Percentiles rank a stretch among this genome's conserved stretches.
Conservation (phyloP, 2,329 filamentous ascomycete genomes). For the Aspergillus novoparasiticus region DNA sequence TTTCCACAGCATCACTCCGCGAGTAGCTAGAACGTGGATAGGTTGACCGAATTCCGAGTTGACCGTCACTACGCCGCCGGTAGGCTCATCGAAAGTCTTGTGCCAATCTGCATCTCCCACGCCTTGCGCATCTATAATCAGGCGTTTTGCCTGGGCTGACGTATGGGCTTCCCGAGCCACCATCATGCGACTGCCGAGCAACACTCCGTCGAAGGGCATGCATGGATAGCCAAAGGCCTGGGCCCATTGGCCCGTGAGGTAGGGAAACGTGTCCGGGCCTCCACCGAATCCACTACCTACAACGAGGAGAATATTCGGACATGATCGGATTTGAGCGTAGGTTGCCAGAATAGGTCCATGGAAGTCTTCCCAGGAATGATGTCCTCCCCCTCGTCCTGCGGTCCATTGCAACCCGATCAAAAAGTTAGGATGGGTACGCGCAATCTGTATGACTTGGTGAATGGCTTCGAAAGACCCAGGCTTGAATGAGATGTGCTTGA, state of each 20-base stretch:
- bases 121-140: conserved; percentile 82
- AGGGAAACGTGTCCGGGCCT: conserved; percentile 85
- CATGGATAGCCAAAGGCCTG: conserved; percentile 81
- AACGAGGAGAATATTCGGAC: conserved; percentile 81
- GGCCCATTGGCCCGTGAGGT: conserved; percentile 87
- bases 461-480: conserved; percentile 86
- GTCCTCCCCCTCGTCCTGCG: conserved; percentile 85
- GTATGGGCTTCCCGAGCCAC: conserved; percentile 89
- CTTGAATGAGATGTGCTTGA: conserved; percentile 94
- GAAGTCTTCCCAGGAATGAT: conserved; percentile 94
- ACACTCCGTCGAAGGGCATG: conserved; percentile 89
- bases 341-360: conserved; percentile 90
- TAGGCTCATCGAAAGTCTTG: conserved; percentile 85
- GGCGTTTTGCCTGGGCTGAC: conserved; percentile 82
- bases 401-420: conserved; percentile 92
- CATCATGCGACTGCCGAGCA: conserved; percentile 94
- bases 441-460: conserved; percentile 86
- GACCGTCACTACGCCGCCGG: conserved; percentile 93
- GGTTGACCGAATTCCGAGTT: conserved; percentile 99
- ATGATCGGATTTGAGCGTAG: conserved; percentile 84
- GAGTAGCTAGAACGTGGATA: conserved; percentile 98
- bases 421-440: conserved; percentile 85
- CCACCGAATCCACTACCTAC: conserved; percentile 84
- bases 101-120: conserved; percentile 85
- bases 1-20: conserved; percentile 94